phyloP scores from a whole-genome alignment of 2,329 filamentous ascomycete species.

The Alternaria panax region DNA sequence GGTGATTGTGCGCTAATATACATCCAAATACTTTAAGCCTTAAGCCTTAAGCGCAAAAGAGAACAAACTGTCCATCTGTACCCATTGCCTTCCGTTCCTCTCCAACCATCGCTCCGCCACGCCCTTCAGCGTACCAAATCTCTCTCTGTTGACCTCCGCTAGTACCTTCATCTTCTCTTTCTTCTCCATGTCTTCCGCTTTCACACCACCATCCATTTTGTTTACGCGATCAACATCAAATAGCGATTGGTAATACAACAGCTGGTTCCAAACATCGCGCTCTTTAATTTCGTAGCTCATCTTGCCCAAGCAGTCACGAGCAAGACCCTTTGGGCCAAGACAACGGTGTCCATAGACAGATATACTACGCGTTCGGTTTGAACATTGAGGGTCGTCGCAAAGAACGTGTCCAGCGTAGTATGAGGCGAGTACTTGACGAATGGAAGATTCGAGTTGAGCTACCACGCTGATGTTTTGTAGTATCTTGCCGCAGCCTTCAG shows the following conservation, averaged over 20 bases:
- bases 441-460: constrained; percentile 85
- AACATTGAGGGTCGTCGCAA: constrained; percentile 89
- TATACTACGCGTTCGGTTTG: constrained; percentile 87
- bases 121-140: constrained; percentile 78
- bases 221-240: constrained; percentile 90
- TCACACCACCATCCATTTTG: constrained; percentile 56
- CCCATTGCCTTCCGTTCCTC: constrained; percentile 90
- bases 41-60: constrained; percentile 58
- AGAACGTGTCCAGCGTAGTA: constrained; percentile 95
- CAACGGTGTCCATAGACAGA: constrained; percentile 91
- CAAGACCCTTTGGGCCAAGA: constrained; percentile 84
- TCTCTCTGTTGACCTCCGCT: constrained; percentile 79
- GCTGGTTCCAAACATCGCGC: constrained; percentile 92
- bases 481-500: constrained; percentile 66
- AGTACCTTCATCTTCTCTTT: constrained; percentile 68
- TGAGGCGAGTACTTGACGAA: constrained; percentile 76
- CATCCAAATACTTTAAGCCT: neutral
- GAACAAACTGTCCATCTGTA: constrained; percentile 91
- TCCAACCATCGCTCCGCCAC: constrained; percentile 85
- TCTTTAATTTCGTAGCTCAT: constrained; percentile 91
- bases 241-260: constrained; percentile 82
- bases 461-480: constrained; percentile 77
- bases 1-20: neutral
- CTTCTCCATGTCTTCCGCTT: constrained; percentile 60
- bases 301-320: constrained; percentile 80